Evolutionary conservation across 257 asterid genomes (phyloP).

Genomic region (Ilex asprella): DNA sequence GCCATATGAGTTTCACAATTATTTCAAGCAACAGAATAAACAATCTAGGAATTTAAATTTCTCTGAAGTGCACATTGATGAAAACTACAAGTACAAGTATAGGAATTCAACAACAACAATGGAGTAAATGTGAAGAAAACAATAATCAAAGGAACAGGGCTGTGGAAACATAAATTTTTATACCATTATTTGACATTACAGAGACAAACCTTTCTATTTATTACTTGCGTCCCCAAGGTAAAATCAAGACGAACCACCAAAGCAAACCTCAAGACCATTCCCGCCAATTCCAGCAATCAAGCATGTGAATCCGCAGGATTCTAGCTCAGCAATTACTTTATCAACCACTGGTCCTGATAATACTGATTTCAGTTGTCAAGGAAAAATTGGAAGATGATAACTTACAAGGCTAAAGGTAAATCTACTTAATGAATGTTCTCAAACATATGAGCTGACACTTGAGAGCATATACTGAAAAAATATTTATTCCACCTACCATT

Average conservation of each 20-base stretch:
- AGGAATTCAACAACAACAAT: neutral
- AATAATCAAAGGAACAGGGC: neutral
- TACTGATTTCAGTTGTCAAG: constrained; percentile 55
- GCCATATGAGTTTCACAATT: no score
- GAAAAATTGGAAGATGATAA: constrained; percentile 4
- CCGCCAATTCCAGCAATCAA: constrained; percentile 90
- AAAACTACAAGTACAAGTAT: no score
- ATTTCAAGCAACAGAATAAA: no score
- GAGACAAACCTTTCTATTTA: constrained; percentile 23
- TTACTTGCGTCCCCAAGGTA: constrained; percentile 9
- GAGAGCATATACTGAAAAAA: no score
- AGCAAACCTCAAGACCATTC: constrained; percentile 71
- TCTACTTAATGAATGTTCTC: no score
- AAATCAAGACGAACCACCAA: constrained; percentile 42
- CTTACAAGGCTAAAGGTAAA: no score
- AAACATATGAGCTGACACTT: no score
- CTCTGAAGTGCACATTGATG: no score
- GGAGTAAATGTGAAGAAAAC: neutral
- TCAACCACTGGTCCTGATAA: constrained; percentile 77
- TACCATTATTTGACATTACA: constrained; percentile 12
- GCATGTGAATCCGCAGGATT: constrained; percentile 77
- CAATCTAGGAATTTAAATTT: no score
- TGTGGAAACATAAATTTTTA: constrained; percentile 2
- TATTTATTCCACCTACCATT: no score
- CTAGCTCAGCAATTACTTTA: constrained; percentile 62